Evolutionary conservation across 306 rosid species (phyloP), one percentile per base, ranked within the genome.

Genomic region (Cicer bijugum): DNA sequence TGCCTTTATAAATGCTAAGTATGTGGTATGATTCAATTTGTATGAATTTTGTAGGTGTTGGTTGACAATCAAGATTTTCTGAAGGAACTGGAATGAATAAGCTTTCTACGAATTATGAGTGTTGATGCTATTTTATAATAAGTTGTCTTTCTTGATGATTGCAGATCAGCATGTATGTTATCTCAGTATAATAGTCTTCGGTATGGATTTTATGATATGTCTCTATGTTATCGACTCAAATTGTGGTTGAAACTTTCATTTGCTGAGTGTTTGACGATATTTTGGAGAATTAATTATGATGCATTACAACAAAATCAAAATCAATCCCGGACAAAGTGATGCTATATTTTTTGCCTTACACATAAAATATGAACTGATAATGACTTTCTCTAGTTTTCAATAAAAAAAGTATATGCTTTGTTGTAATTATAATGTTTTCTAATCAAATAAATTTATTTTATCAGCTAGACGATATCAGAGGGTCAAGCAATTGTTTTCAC

Each of bases 21-120:
- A 57, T 11, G 66, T 44, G 71, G 39, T 35, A n/a, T 38, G 72
- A 75, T 74, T 69, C 20, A 59, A 61, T 72, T 73, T 80, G 9
- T 61, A 38, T 78, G 71, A 52, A 33, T 57, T 75, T 76, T 45
- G 82, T 58, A 94, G 99, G 97, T 90, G 47, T 81, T 94, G 79
- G 97, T 91, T 65, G 99, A 94, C 91, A 91, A 94, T 55, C 83
- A 65, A 76, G 97, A 94, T 57, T 94, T 94, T 47, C 87, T 86
- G 72, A 94, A 86, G 89, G 99, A 94, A 80, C 85, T 89, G 66
- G 82, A 85, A 72, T 77, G 82, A 83, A 75, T 80, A 61, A 65
- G 9, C 72, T 19, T 19, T 60, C 47, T n/a, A 17, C 33, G 9
- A 52, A 43, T 40, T 52, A 46, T 52, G 47, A 28, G 68, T 39